phyloP scores from a whole-genome alignment of 352 stramenopile species.

The Thraustochytrium sp. region DNA sequence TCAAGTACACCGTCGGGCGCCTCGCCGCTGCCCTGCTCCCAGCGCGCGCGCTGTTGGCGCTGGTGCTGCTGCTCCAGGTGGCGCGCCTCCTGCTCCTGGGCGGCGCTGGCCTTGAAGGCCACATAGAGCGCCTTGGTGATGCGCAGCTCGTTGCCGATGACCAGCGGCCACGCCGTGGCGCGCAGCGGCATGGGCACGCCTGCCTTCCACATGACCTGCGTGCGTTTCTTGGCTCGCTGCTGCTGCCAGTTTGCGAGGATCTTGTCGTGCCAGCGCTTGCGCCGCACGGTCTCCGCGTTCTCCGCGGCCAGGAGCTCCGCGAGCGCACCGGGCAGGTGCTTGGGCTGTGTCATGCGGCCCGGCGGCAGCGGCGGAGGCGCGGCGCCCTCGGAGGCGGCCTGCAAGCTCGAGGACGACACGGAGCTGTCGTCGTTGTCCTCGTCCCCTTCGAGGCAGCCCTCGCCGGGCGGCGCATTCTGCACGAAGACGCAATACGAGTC shows the following conservation, averaged over 20 bases:
- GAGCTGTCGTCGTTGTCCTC: background rate
- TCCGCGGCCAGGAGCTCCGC: background rate
- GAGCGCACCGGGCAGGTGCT: background rate
- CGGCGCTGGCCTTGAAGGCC: conserved; percentile 65
- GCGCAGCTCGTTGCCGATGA: conserved; percentile 73
- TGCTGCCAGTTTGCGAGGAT: background rate
- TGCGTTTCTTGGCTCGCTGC: background rate
- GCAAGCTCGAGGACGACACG: too few species aligned
- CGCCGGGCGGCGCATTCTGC: background rate
- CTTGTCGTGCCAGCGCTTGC: background rate
- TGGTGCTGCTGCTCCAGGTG: too few species aligned
- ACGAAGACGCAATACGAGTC: background rate
- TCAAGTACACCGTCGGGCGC: too few species aligned
- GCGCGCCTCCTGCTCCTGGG: conserved; percentile 53
- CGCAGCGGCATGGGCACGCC: conserved; percentile 2
- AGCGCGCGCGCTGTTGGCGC: background rate
- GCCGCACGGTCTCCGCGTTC: background rate
- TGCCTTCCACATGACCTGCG: background rate
- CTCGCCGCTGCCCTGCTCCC: conserved; percentile 33
- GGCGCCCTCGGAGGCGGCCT: too few species aligned
- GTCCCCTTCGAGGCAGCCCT: too few species aligned
- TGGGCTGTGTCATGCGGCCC: background rate
- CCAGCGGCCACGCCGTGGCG: conserved; percentile 65
- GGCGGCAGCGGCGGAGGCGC: too few species aligned
- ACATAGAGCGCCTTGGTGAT: conserved; percentile 75